Conservation (phyloP, 306 rosid genomes). For the Castanea crenata region DNA sequence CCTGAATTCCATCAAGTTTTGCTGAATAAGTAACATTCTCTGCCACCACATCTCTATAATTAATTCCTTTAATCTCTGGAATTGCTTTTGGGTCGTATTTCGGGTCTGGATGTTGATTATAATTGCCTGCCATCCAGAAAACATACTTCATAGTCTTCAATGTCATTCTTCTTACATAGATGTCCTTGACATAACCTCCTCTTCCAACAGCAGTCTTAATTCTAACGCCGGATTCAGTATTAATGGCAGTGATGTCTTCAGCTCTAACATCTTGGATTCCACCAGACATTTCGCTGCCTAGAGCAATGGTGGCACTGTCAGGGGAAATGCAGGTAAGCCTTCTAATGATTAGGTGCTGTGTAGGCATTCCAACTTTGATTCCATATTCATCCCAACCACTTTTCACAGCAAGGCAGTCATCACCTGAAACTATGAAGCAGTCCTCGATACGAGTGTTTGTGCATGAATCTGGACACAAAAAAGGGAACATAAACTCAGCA, state of each 20-base stretch:
- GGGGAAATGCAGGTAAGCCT: conserved; percentile 64
- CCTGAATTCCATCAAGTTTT: conserved; percentile 47
- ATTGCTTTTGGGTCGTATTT: conserved; percentile 54
- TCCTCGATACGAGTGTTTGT: conserved; percentile 50
- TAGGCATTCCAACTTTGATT: conserved; percentile 60
- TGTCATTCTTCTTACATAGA: conserved; percentile 48
- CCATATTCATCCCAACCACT: conserved; percentile 81
- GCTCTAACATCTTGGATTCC: conserved; percentile 66
- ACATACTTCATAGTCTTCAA: conserved; percentile 56
- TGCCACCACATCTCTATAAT: conserved; percentile 50
- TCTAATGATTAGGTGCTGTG: conserved; percentile 45
- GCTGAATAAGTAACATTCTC: conserved; percentile 47
- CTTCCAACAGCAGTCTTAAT: conserved; percentile 64
- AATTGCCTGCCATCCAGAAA: conserved; percentile 67
- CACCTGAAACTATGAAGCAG: conserved; percentile 69
- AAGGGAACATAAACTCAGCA: not conserved
- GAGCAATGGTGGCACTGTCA: conserved; percentile 59
- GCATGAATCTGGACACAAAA: conserved; percentile 52
- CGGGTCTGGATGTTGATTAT: conserved; percentile 50
- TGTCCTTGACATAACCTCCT: conserved; percentile 67
- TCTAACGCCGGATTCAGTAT: conserved; percentile 58
- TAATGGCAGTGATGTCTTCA: conserved; percentile 53
- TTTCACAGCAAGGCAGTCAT: conserved; percentile 64
- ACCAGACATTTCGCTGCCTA: conserved; percentile 95
- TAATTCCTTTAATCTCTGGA: conserved; percentile 48